Percentiles rank a stretch among this genome's conserved stretches.
Evolutionary conservation across 768 basidiomycete genomes (phyloP).

Genomic region (Cystofilobasidium capitatum): DNA sequence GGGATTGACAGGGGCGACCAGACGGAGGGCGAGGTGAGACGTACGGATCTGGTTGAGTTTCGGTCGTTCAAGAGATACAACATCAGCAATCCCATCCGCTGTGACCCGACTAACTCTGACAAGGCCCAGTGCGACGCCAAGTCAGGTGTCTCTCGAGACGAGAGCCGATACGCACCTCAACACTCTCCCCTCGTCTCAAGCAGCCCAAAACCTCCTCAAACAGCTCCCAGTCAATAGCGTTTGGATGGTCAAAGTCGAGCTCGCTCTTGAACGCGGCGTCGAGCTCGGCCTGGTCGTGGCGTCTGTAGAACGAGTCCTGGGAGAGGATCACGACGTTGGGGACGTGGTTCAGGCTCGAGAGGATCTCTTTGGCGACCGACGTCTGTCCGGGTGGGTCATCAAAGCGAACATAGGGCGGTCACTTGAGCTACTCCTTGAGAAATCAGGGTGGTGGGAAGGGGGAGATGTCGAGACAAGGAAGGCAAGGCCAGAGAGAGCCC

Average conservation of each 20-base stretch:
- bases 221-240: slow-evolving; percentile 80
- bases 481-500: neutral
- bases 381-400: slow-evolving; percentile 33
- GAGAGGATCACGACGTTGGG: slow-evolving; percentile 73
- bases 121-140: no score
- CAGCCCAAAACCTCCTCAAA: slow-evolving; percentile 70
- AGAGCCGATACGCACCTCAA: slow-evolving; percentile 33
- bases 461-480: neutral
- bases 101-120: no score
- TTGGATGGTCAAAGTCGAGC: slow-evolving; percentile 79
- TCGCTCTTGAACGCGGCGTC: slow-evolving; percentile 67
- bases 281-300: slow-evolving; percentile 66
- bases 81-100: no score
- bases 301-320: slow-evolving; percentile 90
- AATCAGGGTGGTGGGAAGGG: neutral
- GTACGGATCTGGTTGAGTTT: slow-evolving; percentile 8
- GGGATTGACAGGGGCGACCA: no score
- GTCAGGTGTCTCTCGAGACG: neutral
- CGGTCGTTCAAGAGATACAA: neutral
- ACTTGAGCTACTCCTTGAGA: no score
- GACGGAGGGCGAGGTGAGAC: neutral
- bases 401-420: neutral
- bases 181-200: slow-evolving; percentile 67
- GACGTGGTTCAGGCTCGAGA: slow-evolving; percentile 39
- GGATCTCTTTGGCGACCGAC: slow-evolving; percentile 39